A percentile compares a stretch with the other conserved stretches of the same genome.
Conservation (phyloP, 2,329 filamentous ascomycete species). For the Xylariaceae sp. region DNA sequence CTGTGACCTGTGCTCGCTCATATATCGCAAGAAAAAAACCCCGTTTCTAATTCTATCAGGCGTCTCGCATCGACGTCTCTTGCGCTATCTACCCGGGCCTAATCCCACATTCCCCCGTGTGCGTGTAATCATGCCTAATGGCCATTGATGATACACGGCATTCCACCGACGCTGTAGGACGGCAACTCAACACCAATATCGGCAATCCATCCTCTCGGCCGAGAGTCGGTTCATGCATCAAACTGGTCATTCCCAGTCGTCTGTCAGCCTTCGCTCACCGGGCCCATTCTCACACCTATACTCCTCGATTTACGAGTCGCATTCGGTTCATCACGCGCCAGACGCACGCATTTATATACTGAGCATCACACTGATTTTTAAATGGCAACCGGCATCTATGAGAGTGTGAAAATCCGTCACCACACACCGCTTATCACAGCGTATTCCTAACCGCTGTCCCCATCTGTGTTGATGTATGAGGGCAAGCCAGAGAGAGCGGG, state of each 20-base stretch:
- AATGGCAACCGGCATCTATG: too few relatives aligned
- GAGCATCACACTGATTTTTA: too few relatives aligned
- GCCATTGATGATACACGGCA: conserved; percentile 4
- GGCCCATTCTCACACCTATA: neutral
- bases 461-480: conserved; percentile 2
- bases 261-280: conserved; percentile 5
- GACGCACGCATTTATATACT: too few relatives aligned
- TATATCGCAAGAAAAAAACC: neutral
- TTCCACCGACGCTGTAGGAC: neutral
- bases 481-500: conserved; percentile 6
- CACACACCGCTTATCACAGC: too few relatives aligned
- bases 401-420: too few relatives aligned
- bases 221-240: conserved; percentile 9
- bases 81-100: conserved; percentile 2
- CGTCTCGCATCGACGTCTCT: neutral
- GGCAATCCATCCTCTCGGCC: conserved; percentile 13
- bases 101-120: neutral
- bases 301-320: neutral
- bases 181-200: conserved; percentile 1
- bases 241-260: conserved; percentile 2
- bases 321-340: too few relatives aligned
- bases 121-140: conserved; percentile 9
- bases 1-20: too few relatives aligned
- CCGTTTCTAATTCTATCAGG: neutral
- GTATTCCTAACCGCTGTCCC: neutral